Conservation (phyloP, 208 protist species). For the Crithidia acanthocephali region DNA sequence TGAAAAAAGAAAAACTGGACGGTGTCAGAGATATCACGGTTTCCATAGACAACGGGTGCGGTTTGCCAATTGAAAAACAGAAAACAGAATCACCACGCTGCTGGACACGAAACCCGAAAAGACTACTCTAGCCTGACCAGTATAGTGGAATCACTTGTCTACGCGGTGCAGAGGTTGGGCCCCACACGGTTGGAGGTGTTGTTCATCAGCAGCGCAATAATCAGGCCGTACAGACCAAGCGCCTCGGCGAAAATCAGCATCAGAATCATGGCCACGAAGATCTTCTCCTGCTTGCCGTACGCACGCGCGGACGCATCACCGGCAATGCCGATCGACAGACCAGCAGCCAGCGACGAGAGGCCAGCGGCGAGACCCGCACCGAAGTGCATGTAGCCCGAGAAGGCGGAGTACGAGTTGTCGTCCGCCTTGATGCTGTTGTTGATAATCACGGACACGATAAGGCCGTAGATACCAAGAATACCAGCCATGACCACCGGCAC, state of each 20-base stretch:
- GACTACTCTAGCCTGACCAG: too few species aligned
- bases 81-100: too few species aligned
- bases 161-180: conserved; percentile 20
- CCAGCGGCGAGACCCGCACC: conserved; percentile 95
- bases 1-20: conserved; percentile 4
- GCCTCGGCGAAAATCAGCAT: conserved; percentile 99
- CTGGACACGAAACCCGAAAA: too few species aligned
- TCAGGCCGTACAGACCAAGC: conserved; percentile 99
- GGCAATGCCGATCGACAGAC: conserved; percentile 99
- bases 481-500: conserved; percentile 95
- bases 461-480: conserved; percentile 99
- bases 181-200: conserved; percentile 82
- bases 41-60: not conserved
- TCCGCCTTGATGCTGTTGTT: conserved; percentile 87
- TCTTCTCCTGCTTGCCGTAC: conserved; percentile 95
- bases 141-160: too few species aligned
- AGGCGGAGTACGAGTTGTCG: conserved; percentile 69
- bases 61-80: not conserved
- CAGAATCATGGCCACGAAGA: conserved; percentile 99
- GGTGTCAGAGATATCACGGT: not conserved
- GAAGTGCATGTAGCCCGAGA: conserved; percentile 87
- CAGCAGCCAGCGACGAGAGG: conserved; percentile 96
- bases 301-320: conserved; percentile 96
- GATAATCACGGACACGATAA: conserved; percentile 99
- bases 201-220: conserved; percentile 97